phyloP scores from a whole-genome alignment of 768 basidiomycete genomes.

The Panellus pusillus region DNA sequence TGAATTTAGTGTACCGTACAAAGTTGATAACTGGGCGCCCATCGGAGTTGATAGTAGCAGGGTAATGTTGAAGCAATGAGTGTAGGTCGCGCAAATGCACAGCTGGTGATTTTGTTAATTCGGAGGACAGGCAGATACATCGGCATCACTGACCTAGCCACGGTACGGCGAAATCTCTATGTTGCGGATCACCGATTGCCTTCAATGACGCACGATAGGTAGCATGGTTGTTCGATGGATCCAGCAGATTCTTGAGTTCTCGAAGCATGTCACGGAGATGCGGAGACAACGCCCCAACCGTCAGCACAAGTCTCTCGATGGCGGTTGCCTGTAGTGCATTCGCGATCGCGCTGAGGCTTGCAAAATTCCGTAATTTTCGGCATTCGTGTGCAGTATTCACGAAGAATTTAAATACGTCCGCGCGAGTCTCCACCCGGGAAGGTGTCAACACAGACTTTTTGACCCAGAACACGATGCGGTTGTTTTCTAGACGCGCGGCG shows the following conservation, averaged over 20 bases:
- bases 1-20: constrained; percentile 38
- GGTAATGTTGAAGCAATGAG: constrained; percentile 31
- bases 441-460: constrained; percentile 42
- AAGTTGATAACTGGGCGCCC: constrained; percentile 44
- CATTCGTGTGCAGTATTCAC: constrained; percentile 47
- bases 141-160: constrained; percentile 38
- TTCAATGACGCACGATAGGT: constrained; percentile 37
- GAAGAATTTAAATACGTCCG: constrained; percentile 44
- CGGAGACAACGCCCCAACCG: constrained; percentile 31
- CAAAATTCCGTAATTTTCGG: constrained; percentile 42
- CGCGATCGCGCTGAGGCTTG: constrained; percentile 43
- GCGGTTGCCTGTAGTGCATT: constrained; percentile 41
- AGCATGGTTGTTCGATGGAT: constrained; percentile 35
- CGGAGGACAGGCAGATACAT: not conserved
- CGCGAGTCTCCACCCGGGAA: constrained; percentile 36
- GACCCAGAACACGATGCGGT: constrained; percentile 41
- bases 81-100: constrained; percentile 40
- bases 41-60: constrained; percentile 29
- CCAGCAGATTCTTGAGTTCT: constrained; percentile 34
- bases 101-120: constrained; percentile 25
- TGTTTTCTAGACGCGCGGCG: constrained; percentile 34
- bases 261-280: constrained; percentile 31
- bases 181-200: constrained; percentile 23
- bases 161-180: constrained; percentile 34
- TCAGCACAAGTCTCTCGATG: constrained; percentile 36